A percentile compares a stretch with the other conserved stretches of the same genome.
phyloP scores from a whole-genome alignment of 331 rosid genomes.

The Erythrophleum ivorense region DNA sequence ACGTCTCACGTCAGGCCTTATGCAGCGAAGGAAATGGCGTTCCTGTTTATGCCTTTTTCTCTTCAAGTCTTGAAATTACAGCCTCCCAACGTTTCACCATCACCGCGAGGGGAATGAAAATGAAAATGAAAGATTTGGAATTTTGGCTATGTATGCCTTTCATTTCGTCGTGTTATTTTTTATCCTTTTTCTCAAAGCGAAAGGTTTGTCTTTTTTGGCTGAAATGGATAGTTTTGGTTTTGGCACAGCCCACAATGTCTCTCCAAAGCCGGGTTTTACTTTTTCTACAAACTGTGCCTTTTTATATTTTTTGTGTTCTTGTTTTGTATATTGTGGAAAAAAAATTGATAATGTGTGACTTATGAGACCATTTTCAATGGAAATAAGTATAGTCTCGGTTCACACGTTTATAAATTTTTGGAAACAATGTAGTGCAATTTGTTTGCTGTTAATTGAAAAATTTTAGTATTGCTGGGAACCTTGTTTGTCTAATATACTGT shows the following conservation, averaged over 20 bases:
- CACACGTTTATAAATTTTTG: neutral
- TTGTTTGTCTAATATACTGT: neutral
- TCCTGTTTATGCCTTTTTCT: slow-evolving; percentile 6
- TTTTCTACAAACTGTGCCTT: neutral
- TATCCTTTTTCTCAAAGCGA: slow-evolving; percentile 29
- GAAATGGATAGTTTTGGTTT: slow-evolving; percentile 31
- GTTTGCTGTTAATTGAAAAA: neutral
- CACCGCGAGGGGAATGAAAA: slow-evolving; percentile 11
- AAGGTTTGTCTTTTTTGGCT: slow-evolving; percentile 37
- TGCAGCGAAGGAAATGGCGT: slow-evolving; percentile 4
- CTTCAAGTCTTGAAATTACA: slow-evolving; percentile 16
- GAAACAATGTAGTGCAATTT: neutral
- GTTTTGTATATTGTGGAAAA: neutral
- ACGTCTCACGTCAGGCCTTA: slow-evolving; percentile 45
- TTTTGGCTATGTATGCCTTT: neutral
- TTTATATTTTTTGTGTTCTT: neutral
- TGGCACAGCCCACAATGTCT: slow-evolving; percentile 24
- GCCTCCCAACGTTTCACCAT: slow-evolving; percentile 20
- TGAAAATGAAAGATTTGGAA: slow-evolving; percentile 33
- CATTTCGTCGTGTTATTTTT: neutral
- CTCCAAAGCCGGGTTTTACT: neutral
- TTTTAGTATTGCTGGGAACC: neutral
- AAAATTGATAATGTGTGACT: neutral
- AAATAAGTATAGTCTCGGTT: neutral
- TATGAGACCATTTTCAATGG: neutral